Conservation (phyloP, 768 basidiomycete species). For the Psilocybe cubensis region DNA sequence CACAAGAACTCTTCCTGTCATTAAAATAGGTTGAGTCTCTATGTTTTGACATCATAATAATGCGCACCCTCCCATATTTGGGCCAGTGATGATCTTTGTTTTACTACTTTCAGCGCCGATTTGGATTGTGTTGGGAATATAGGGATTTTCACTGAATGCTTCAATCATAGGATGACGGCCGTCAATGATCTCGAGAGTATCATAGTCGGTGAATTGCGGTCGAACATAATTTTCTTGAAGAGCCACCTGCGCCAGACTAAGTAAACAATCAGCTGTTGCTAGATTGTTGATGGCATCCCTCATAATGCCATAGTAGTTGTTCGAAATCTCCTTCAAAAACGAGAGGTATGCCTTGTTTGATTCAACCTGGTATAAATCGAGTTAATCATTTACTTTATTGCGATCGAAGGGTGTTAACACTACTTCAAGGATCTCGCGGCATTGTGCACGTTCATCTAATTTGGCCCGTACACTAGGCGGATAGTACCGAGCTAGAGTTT, state of each 20-base stretch:
- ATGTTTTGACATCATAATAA: not conserved
- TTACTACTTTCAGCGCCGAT: conserved; percentile 59
- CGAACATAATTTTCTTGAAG: conserved; percentile 76
- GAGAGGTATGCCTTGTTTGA: conserved; percentile 65
- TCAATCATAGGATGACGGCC: conserved; percentile 96
- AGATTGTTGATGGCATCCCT: conserved; percentile 81
- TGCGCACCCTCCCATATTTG: conserved; percentile 77
- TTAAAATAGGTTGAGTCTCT: not conserved
- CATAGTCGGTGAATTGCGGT: conserved; percentile 73
- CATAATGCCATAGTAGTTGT: conserved; percentile 69
- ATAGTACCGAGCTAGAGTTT: conserved; percentile 70
- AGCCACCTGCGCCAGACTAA: conserved; percentile 83
- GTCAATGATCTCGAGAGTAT: conserved; percentile 72
- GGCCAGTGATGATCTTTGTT: conserved; percentile 80
- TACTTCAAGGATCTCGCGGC: conserved; percentile 68
- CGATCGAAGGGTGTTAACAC: not conserved
- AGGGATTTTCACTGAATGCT: conserved; percentile 73
- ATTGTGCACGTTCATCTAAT: conserved; percentile 74
- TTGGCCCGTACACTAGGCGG: conserved; percentile 67
- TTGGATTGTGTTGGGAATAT: conserved; percentile 79
- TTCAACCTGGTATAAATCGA: conserved; percentile 43
- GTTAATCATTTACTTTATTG: not conserved
- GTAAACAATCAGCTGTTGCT: conserved; percentile 84
- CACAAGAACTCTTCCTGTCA: conserved; percentile 81
- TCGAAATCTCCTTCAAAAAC: conserved; percentile 73